Conservation (phyloP, 2,329 filamentous ascomycete species). For the Dothistroma septosporum region DNA sequence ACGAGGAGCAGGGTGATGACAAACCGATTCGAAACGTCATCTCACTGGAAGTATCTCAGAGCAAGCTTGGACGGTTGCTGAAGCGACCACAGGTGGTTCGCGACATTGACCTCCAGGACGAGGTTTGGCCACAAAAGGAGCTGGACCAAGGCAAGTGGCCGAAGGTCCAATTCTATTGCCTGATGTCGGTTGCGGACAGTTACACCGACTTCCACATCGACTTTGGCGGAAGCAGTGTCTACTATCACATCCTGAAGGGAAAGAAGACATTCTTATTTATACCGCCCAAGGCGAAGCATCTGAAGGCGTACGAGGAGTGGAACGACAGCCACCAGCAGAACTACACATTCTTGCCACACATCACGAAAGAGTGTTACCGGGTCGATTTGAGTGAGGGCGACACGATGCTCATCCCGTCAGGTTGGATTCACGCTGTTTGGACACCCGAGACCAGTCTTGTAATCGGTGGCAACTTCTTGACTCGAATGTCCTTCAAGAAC, state of each 20-base stretch:
- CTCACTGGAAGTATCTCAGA: conserved; percentile 64
- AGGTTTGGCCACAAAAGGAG: conserved; percentile 53
- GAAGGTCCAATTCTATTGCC: conserved; percentile 63
- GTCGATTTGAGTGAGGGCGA: conserved; percentile 64
- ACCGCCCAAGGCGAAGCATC: conserved; percentile 61
- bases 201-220: conserved; percentile 71
- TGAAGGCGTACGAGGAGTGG: conserved; percentile 69
- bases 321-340: conserved; percentile 64
- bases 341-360: conserved; percentile 60
- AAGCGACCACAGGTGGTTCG: conserved; percentile 61
- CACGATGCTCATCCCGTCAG: conserved; percentile 67
- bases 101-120: conserved; percentile 56
- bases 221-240: conserved; percentile 67
- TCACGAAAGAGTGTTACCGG: conserved; percentile 63
- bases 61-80: conserved; percentile 58
- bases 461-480: conserved; percentile 68
- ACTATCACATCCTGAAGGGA: conserved; percentile 65
- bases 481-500: conserved; percentile 61
- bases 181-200: conserved; percentile 68
- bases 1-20: conserved; percentile 57
- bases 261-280: conserved; percentile 71
- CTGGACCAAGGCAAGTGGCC: conserved; percentile 55
- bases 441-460: conserved; percentile 66
- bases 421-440: conserved; percentile 70
- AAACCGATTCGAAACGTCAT: conserved; percentile 66